These are phyloP conservation scores for Lecanosticta acicola DNA, from an alignment of 2,329 filamentous ascomycete species.

Conservation along the genomic window DNA sequence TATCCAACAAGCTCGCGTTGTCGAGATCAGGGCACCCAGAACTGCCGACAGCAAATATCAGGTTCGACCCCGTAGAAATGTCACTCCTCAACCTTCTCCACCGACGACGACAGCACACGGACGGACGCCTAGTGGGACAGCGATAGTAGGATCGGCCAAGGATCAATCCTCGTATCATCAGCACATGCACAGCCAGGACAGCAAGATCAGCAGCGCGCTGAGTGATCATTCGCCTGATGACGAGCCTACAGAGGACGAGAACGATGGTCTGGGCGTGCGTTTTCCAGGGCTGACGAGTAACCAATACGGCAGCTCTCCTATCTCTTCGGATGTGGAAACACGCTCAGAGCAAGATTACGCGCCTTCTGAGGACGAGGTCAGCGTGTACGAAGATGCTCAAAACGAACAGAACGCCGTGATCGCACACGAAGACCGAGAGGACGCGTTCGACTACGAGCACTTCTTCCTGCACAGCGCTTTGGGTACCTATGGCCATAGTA, in stretches of 20 bases:
- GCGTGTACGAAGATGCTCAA: constrained; percentile 43
- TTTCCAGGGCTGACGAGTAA: constrained; percentile 9
- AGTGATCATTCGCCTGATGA: neutral
- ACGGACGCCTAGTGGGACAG: constrained; percentile 25
- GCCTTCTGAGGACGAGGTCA: constrained; percentile 25
- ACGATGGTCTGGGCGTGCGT: constrained; percentile 20
- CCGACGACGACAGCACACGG: constrained; percentile 12
- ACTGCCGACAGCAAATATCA: constrained; percentile 14
- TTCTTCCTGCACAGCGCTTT: constrained; percentile 93
- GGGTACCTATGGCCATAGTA: constrained; percentile 62
- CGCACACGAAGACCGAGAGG: constrained; percentile 82
- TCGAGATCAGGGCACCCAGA: constrained; percentile 11
- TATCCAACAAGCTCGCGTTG: constrained; percentile 11
- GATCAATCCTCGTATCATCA: constrained; percentile 27
- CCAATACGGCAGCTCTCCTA: constrained; percentile 18
- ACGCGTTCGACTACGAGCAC: constrained; percentile 94
- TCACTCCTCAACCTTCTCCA: constrained; percentile 6
- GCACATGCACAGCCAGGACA: constrained; percentile 11
- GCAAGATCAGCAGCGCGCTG: constrained; percentile 1
- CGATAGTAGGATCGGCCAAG: constrained; percentile 21
- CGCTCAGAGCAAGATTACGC: constrained; percentile 2
- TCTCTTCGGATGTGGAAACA: constrained; percentile 18
- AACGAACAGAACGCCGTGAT: constrained; percentile 27
- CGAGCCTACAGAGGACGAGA: neutral
- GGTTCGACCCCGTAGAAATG: constrained; percentile 4